Evolutionary conservation across 768 basidiomycete species (phyloP).

Genomic region (Boletus patriciae): DNA sequence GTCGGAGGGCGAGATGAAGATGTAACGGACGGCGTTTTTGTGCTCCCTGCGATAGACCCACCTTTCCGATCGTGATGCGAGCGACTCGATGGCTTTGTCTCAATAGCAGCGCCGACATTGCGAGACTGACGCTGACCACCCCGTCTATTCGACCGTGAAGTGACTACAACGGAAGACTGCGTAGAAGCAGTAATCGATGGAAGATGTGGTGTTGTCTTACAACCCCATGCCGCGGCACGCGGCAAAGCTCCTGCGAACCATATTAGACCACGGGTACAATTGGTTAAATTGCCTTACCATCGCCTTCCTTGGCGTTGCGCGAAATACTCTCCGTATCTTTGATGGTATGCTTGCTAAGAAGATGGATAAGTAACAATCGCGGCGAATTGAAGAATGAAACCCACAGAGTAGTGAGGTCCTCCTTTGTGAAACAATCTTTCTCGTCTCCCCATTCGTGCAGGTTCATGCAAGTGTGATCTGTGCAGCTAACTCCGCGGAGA

Average conservation of each 20-base stretch:
- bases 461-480: conserved; percentile 89
- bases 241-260: conserved; percentile 51
- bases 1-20: conserved; percentile 61
- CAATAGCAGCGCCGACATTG: conserved; percentile 34
- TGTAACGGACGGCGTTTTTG: conserved; percentile 47
- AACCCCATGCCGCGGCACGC: conserved; percentile 64
- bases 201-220: conserved; percentile 36
- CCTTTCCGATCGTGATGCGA: conserved; percentile 45
- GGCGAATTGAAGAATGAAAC: conserved; percentile 29
- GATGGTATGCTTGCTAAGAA: conserved; percentile 81
- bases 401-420: conserved; percentile 90
- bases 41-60: conserved; percentile 31
- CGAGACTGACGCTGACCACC: conserved; percentile 51
- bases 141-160: conserved; percentile 45
- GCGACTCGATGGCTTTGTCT: conserved; percentile 38
- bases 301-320: conserved; percentile 56
- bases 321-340: conserved; percentile 80
- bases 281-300: conserved; percentile 41
- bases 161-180: conserved; percentile 23
- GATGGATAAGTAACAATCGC: conserved; percentile 1
- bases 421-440: conserved; percentile 95
- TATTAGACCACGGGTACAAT: conserved; percentile 6
- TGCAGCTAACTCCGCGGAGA: conserved; percentile 79
- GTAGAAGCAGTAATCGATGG: conserved; percentile 15
- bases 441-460: conserved; percentile 99